phyloP scores from a whole-genome alignment of 2,329 filamentous ascomycete genomes.

The Colletotrichum acutatum region DNA sequence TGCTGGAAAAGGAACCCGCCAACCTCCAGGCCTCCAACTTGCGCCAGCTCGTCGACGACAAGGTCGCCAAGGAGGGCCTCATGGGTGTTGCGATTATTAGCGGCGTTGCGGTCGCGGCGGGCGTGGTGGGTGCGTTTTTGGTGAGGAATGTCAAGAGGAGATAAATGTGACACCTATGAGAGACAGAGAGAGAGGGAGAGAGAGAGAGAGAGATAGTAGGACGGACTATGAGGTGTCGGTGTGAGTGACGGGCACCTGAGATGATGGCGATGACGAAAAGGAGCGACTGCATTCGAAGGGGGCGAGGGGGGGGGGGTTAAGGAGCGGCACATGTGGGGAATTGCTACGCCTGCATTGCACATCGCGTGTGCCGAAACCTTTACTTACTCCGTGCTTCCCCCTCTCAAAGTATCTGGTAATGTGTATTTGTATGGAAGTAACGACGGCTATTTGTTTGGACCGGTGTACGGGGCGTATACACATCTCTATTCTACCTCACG shows the following conservation, averaged over 20 bases:
- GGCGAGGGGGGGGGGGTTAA: background rate
- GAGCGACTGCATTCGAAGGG: background rate
- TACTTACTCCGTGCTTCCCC: background rate
- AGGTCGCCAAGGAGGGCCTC: conserved; percentile 92
- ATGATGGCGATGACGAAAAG: background rate
- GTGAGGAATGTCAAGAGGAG: conserved; percentile 78
- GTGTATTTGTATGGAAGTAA: conserved; percentile 35
- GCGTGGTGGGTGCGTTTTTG: conserved; percentile 89
- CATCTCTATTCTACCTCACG: conserved; percentile 10
- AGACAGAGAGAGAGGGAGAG: no score
- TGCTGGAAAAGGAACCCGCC: conserved; percentile 89
- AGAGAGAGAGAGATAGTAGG: no score
- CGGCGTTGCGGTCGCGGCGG: conserved; percentile 90
- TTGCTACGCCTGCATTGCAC: background rate
- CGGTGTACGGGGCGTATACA: conserved; percentile 32
- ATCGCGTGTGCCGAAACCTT: background rate
- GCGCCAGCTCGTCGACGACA: conserved; percentile 90
- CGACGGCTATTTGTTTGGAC: conserved; percentile 9
- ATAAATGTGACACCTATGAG: conserved; percentile 41
- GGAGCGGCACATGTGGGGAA: background rate
- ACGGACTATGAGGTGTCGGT: background rate
- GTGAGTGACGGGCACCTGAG: background rate
- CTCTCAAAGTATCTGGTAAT: conserved; percentile 15
- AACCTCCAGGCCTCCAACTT: conserved; percentile 93
- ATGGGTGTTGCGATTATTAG: conserved; percentile 96